Base-by-base conservation (phyloP, 2,329 filamentous ascomycete genomes). In the Cladorrhinum sp. region DNA sequence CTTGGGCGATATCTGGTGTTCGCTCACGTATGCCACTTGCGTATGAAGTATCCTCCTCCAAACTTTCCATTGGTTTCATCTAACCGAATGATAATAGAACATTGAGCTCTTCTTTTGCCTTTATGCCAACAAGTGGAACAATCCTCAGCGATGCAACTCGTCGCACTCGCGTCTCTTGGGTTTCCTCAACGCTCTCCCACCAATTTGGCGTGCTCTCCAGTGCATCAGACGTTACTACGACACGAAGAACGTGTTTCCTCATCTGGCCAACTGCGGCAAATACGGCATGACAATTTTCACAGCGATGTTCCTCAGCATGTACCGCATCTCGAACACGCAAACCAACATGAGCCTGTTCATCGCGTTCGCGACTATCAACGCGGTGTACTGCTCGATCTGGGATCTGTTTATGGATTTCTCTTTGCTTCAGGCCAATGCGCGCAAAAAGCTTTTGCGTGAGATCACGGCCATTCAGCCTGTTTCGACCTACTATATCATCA, bases 391-490 rank as follows among this genome's bases (percentile, higher is more conserved):
- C 67, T 92, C 88, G 9, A 83, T 96, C 48, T 99, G 95, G 95
- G 95, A 99, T 72, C 77, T 99, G 1, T 86, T 92, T 65, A 97
- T 98, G 90, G 95, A 99, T 74, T 98, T 95, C 82, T 95, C 90
- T 61, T 81, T 97, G n/a, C 82, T 94, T 2, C 92, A 97, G 68
- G 82, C 89, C 0, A 85, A 88, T 59, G 85, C 90, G 0, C 83
- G 84, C 10, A 80, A 90, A 66, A 82, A 78, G 1, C 81, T 87
- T 54, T 83, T 97, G 10, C 88, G 95, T 6, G 86, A 94, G 61
- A 88, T 90, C 8, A 82, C 95, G 0, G 92, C 88, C 0, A 89
- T 95, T 69, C 94, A 94, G 71, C 81, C 81, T 12, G 80, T 83
- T 2, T 95, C 91, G 88, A 80, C 88, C 48, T 99, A 99, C 79